Evolutionary conservation across 306 rosid genomes (phyloP), one percentile per base, ranked within the genome.

Genomic region (Vigna hirtella): DNA sequence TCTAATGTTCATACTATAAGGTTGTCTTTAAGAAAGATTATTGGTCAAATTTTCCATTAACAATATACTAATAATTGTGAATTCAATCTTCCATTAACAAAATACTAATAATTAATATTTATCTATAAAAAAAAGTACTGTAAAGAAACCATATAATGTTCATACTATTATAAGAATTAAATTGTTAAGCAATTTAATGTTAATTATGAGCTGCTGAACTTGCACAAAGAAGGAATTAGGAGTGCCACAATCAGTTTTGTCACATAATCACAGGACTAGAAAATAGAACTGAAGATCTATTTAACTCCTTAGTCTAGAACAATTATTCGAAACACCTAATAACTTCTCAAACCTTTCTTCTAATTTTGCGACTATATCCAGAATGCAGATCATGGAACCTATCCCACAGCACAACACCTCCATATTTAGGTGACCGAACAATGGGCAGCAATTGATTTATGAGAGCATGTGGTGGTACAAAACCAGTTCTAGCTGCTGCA

Each of bases 351-450:
- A 73, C 79, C 3, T 17, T 80, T 61, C 45, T 9, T 28, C 17
- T 80, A 20, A 80, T 66, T 34, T 68, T 34, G 17, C 76, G 18
- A 74, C 89, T 85, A 47, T 82, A 91, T 5, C 85, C 78, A 47
- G 45, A 83, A 16, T 28, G 20, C 28, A 68, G 22, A 83, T 87
- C 93, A 59, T 51, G 74, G 55, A 16, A 87, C 70, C 79, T 86
- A 28, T 88, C 77, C 87, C 89, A 87, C 4, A 91, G 18, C 93
- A 84, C 84, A 2, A 89, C 87, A 9, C 90, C 90, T 55, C 91
- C 91, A 73, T 89, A 89, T 73, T 85, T 74, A 0, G 81, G 26
- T 10, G 91, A 82, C 47, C 48, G 68, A 24, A 87, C 78, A 18
- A 48, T 57, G 13, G 93, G 90, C 20, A 91, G 73, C 61, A 91